Evolutionary conservation across 495 filamentous ascomycete species (phyloP).

Genomic region (Usnea hakonensis): DNA sequence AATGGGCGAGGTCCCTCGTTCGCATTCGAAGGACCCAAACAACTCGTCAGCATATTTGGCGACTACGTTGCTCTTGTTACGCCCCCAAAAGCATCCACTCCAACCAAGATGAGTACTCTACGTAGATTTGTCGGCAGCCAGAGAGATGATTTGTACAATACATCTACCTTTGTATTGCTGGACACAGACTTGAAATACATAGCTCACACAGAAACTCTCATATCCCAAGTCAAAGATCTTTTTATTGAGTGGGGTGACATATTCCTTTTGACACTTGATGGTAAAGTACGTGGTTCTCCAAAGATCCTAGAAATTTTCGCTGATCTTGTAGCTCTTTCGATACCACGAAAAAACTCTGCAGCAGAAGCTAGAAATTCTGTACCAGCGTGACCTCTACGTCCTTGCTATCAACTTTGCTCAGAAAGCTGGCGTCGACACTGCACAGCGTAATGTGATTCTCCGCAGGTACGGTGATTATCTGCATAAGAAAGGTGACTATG

Average conservation of each 20-base stretch:
- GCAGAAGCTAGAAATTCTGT: constrained; percentile 88
- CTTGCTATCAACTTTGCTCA: constrained; percentile 90
- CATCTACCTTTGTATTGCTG: constrained; percentile 76
- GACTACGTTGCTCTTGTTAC: constrained; percentile 86
- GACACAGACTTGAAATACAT: constrained; percentile 88
- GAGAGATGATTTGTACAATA: constrained; percentile 68
- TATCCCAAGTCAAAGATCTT: constrained; percentile 67
- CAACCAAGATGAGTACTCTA: constrained; percentile 42
- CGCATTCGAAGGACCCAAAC: constrained; percentile 86
- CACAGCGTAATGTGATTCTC: constrained; percentile 84
- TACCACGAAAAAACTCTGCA: constrained; percentile 89
- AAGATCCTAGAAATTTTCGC: constrained; percentile 8
- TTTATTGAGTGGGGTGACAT: constrained; percentile 89
- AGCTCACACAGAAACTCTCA: constrained; percentile 76
- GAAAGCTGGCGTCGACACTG: constrained; percentile 65
- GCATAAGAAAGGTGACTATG: constrained; percentile 92
- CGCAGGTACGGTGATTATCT: constrained; percentile 90
- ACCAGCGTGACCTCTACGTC: constrained; percentile 86
- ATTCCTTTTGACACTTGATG: constrained; percentile 79
- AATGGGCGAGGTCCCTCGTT: constrained; percentile 80
- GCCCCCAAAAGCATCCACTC: constrained; percentile 59
- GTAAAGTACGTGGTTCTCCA: constrained; percentile 54
- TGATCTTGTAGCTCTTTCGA: constrained; percentile 56
- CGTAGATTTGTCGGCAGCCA: constrained; percentile 60
- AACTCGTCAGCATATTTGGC: constrained; percentile 67